phyloP scores from a whole-genome alignment of 2,329 filamentous ascomycete genomes.

The Scytalidium sp. region DNA sequence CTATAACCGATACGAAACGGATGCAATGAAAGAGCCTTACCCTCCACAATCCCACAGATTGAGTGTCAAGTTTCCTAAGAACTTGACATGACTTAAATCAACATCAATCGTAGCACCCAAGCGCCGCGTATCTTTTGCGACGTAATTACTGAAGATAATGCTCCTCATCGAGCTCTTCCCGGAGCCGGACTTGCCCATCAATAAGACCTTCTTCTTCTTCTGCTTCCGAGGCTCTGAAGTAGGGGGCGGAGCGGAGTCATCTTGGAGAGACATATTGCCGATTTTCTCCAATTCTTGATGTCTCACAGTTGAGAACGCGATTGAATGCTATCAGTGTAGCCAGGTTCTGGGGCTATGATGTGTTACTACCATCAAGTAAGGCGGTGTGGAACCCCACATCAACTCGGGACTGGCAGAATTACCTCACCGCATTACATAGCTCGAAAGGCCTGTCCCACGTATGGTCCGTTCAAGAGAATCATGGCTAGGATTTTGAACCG shows the following conservation, averaged over 20 bases:
- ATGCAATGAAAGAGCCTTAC: constrained; percentile 37
- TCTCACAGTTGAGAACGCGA: not conserved
- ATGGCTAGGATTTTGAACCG: no score
- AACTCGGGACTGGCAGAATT: not conserved
- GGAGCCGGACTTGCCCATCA: constrained; percentile 95
- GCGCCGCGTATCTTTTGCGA: constrained; percentile 89
- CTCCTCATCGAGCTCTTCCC: constrained; percentile 98
- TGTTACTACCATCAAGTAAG: not conserved
- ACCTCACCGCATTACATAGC: not conserved
- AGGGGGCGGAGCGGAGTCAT: constrained; percentile 18
- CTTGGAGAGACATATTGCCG: constrained; percentile 11
- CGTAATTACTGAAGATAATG: constrained; percentile 99
- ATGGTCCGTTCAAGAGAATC: no score
- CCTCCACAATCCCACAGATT: constrained; percentile 99
- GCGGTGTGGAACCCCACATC: not conserved
- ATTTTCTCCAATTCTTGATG: not conserved
- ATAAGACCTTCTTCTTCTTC: constrained; percentile 83
- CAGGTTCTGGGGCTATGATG: not conserved
- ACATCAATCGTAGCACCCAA: constrained; percentile 97
- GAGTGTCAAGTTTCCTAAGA: constrained; percentile 93
- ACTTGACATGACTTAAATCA: constrained; percentile 97
- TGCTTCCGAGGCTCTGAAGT: constrained; percentile 43
- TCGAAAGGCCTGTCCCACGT: no score
- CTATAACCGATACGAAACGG: not conserved
- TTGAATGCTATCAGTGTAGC: not conserved